phyloP scores from a whole-genome alignment of 352 stramenopile genomes.

The Peronospora belbahrii region DNA sequence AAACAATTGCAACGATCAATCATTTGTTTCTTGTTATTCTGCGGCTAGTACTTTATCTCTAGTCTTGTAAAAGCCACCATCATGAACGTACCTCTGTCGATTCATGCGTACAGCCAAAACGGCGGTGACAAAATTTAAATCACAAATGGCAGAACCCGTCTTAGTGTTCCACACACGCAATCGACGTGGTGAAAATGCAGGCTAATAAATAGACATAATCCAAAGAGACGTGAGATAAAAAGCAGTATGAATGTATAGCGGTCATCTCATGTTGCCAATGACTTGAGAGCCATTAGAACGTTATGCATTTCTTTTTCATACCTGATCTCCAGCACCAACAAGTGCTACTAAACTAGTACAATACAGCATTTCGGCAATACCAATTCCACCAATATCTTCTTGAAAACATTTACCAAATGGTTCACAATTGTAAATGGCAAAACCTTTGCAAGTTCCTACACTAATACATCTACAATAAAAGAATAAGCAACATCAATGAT shows the following conservation, averaged over 20 bases:
- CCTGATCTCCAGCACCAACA: slow-evolving; percentile 84
- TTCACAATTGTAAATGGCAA: slow-evolving; percentile 89
- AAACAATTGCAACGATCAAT: slow-evolving; percentile 1
- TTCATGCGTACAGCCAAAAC: slow-evolving; percentile 89
- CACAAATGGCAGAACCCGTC: slow-evolving; percentile 83
- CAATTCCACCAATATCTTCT: slow-evolving; percentile 82
- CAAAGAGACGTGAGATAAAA: background rate
- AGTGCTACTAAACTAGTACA: slow-evolving; percentile 89
- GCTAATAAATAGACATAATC: slow-evolving; percentile 24
- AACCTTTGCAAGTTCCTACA: slow-evolving; percentile 81
- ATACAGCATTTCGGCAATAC: slow-evolving; percentile 90
- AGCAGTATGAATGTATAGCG: no score
- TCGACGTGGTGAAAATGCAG: slow-evolving; percentile 85
- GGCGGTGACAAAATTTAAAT: slow-evolving; percentile 88
- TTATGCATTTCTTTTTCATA: slow-evolving; percentile 13
- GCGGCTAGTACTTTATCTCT: no score
- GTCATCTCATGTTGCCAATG: no score
- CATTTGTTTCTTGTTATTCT: background rate
- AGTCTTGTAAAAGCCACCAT: background rate
- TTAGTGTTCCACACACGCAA: slow-evolving; percentile 91
- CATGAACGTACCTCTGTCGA: slow-evolving; percentile 51
- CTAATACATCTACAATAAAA: slow-evolving; percentile 90
- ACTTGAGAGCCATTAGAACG: background rate
- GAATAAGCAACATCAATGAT: no score
- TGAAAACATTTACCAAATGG: slow-evolving; percentile 87